These are phyloP conservation scores for Mycena maculata DNA, from an alignment of 768 basidiomycete species.

Conservation along the genomic window DNA sequence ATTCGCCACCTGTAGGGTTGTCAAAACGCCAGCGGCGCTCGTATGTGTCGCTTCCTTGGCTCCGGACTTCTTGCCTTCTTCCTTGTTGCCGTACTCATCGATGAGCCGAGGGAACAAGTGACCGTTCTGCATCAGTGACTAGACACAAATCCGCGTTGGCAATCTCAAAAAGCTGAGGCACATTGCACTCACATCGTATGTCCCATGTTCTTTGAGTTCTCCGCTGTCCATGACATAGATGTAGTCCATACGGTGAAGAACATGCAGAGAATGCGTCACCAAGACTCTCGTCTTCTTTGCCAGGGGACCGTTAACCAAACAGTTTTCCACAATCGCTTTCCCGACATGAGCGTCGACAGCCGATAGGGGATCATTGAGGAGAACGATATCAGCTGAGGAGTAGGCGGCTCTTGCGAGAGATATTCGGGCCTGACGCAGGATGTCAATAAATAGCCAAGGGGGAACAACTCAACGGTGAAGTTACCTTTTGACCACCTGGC, in stretches of 20 bases:
- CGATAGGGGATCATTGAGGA: slow-evolving; percentile 86
- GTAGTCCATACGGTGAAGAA: slow-evolving; percentile 66
- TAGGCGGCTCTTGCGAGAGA: slow-evolving; percentile 83
- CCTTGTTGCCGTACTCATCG: slow-evolving; percentile 62
- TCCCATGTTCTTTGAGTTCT: slow-evolving; percentile 69
- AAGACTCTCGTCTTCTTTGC: slow-evolving; percentile 66
- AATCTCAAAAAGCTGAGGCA: neutral
- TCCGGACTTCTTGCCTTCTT: slow-evolving; percentile 45
- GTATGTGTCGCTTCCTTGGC: slow-evolving; percentile 15
- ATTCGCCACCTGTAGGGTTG: slow-evolving; percentile 9
- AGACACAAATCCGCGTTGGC: slow-evolving; percentile 12
- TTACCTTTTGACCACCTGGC: slow-evolving; percentile 33
- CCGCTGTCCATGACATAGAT: slow-evolving; percentile 73
- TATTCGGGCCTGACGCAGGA: slow-evolving; percentile 64
- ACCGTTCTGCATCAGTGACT: slow-evolving; percentile 59
- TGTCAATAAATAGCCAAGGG: slow-evolving; percentile 4
- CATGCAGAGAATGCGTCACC: slow-evolving; percentile 69
- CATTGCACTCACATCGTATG: slow-evolving; percentile 56
- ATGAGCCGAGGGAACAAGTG: slow-evolving; percentile 62
- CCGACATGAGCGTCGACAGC: slow-evolving; percentile 85
- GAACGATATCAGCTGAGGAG: slow-evolving; percentile 74
- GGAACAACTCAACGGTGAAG: slow-evolving; percentile 1
- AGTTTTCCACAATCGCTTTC: slow-evolving; percentile 70
- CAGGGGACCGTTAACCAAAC: slow-evolving; percentile 64
- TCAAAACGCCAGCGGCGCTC: slow-evolving; percentile 18